Percentiles rank a stretch among this genome's conserved stretches.
phyloP scores from a whole-genome alignment of 75 land plant species.

The Pinus albicaulis region DNA sequence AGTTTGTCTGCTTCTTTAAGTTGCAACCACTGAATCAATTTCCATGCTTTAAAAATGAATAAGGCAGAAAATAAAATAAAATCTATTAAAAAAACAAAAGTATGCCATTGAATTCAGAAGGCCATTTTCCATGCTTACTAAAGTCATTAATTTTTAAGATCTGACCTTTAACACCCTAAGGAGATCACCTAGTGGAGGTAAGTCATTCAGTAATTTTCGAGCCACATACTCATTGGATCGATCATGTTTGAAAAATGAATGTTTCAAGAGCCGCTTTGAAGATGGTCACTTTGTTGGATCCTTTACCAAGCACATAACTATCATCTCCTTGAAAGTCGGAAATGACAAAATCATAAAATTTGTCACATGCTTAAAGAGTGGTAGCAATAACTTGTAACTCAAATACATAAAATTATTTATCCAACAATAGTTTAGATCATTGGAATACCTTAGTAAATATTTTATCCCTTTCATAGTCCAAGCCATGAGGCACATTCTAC shows the following conservation, averaged over 20 bases:
- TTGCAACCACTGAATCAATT: slow-evolving; percentile 23
- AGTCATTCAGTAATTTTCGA: no score
- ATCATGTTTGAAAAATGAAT: no score
- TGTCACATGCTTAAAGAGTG: not conserved
- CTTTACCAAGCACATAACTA: not conserved
- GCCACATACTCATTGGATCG: no score
- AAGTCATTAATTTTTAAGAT: not conserved
- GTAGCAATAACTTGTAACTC: not conserved
- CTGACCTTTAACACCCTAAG: slow-evolving; percentile 18
- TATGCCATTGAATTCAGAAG: not conserved
- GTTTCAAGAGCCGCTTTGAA: no score
- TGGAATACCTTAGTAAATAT: slow-evolving; percentile 53
- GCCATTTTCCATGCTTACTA: slow-evolving; percentile 2
- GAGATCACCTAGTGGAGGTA: no score
- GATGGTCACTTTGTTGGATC: no score
- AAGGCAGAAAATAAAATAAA: not conserved
- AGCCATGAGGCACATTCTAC: no score
- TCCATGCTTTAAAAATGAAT: not conserved
- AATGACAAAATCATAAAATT: not conserved
- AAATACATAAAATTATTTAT: not conserved
- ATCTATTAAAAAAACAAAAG: not conserved
- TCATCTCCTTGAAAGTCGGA: no score
- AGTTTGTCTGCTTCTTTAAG: no score
- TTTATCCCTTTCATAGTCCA: no score
- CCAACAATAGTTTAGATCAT: not conserved